Conservation (phyloP, 495 filamentous ascomycete species). For the Cercophora scortea region DNA sequence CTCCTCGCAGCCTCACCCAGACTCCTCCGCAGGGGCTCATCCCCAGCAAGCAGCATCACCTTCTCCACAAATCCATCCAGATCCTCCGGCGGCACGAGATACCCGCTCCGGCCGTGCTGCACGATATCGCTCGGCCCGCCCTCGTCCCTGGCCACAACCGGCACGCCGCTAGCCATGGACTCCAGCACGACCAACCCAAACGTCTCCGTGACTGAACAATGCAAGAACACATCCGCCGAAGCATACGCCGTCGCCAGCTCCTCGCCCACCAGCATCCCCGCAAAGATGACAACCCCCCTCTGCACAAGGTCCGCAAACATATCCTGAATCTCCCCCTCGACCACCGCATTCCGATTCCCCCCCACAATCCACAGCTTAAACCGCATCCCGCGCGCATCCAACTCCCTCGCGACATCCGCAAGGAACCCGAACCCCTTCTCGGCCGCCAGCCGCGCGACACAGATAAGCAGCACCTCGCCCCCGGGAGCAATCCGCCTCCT, state of each 20-base stretch:
- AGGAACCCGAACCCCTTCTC: constrained; percentile 62
- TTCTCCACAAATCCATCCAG: constrained; percentile 42
- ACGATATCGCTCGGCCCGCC: constrained; percentile 59
- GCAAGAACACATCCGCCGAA: constrained; percentile 53
- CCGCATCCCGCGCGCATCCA: constrained; percentile 42
- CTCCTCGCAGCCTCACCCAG: constrained; percentile 35
- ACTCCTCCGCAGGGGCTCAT: constrained; percentile 25
- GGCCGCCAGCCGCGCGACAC: constrained; percentile 51
- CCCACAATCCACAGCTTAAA: constrained; percentile 58
- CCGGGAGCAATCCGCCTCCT: constrained; percentile 44
- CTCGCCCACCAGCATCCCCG: constrained; percentile 48
- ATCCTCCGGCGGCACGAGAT: constrained; percentile 47
- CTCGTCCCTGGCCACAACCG: constrained; percentile 55
- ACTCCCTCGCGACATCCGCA: constrained; percentile 36
- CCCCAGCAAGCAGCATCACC: constrained; percentile 31
- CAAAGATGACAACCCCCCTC: constrained; percentile 45
- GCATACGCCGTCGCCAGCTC: constrained; percentile 50
- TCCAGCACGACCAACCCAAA: constrained; percentile 60
- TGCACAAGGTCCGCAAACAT: constrained; percentile 39
- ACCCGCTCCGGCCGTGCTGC: constrained; percentile 46
- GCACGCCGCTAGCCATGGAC: constrained; percentile 57
- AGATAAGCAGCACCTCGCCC: constrained; percentile 52
- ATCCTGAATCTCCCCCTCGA: constrained; percentile 45
- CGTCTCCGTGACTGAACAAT: constrained; percentile 59
- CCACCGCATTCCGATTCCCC: constrained; percentile 50